Conservation (phyloP, 2,329 filamentous ascomycete species). For the Aureobasidium sp. region DNA sequence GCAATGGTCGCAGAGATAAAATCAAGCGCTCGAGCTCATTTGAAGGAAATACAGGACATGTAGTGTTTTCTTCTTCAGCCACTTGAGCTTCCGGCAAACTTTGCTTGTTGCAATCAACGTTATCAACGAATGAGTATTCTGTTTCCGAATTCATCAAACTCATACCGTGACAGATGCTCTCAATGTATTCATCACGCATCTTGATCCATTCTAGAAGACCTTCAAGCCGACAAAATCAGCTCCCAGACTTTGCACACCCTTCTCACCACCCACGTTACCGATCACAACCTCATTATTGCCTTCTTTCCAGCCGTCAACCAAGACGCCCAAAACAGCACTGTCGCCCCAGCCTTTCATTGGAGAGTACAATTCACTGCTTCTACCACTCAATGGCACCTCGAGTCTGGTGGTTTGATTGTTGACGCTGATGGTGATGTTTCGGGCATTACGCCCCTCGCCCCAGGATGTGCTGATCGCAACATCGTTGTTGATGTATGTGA, state of each 20-base stretch:
- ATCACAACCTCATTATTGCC: constrained; percentile 32
- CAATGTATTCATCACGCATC: too few species aligned
- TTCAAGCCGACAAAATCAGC: constrained; percentile 40
- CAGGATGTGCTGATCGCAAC: constrained; percentile 36
- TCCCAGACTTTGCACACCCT: constrained; percentile 24
- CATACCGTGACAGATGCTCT: too few species aligned
- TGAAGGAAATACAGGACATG: too few species aligned
- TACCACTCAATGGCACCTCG: constrained; percentile 39
- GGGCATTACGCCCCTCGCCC: constrained; percentile 38
- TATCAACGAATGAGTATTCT: too few species aligned
- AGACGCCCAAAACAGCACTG: constrained; percentile 35
- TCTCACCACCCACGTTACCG: constrained; percentile 15
- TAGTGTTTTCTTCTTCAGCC: too few species aligned
- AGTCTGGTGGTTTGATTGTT: constrained; percentile 38
- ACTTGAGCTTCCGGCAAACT: too few species aligned
- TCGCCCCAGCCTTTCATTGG: constrained; percentile 45
- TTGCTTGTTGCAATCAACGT: too few species aligned
- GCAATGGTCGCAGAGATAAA: too few species aligned
- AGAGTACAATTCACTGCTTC: constrained; percentile 28
- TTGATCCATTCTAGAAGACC: constrained; percentile 13
- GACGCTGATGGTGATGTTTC: constrained; percentile 43
- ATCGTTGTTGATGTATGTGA: constrained; percentile 46
- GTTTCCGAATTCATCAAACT: too few species aligned
- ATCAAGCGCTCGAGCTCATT: too few species aligned
- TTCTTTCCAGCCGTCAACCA: constrained; percentile 33